Base-by-base conservation (phyloP, 352 stramenopile species). In the Elongisporangium anandrum region DNA sequence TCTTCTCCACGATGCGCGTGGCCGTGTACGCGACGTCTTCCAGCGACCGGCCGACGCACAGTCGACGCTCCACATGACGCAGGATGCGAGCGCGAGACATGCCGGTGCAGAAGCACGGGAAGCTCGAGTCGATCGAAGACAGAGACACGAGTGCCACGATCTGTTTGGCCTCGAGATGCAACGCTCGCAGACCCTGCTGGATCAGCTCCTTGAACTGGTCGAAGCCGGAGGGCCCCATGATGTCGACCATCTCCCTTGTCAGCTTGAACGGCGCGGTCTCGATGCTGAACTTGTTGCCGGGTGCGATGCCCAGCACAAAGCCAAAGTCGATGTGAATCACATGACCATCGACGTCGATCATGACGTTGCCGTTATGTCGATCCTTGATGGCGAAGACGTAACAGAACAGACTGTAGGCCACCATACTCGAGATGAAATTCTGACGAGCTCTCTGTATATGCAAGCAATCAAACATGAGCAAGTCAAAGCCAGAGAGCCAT, bases 281-380 rank as follows among this genome's bases (percentile, higher is more conserved):
- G 41, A 99, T 84, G 50, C 81, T 97, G 63, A 99, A 99, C 52
- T 97, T 96, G 57, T 97, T 96, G 38, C 97, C 97, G 19, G 97
- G 96, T n/a, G 92, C 96, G 70, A 97, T 98, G 38, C 95, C 96
- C 59, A 99, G 87, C 26, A 98, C 90, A 69, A 99, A 99, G 19
- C 97, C 97, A 87, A 99, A 99, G 72, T 99, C 97, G 70, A 99
- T 99, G 77, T 99, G 95, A 53, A 99, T 88, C 19, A 99, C 70
- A 67, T 98, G 93, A 3, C 97, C 96, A 62, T 95, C 79, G 4
- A 75, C 95, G 66, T 98, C 92, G 26, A 99, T 85, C 79, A 99
- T 97, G 50, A 99, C 97, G 73, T 99, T 99, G 20, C 96, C 97
- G 60, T 99, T 99, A 83, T 99, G 97, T 13, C 96, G 83, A 69